Conservation (phyloP, 805 yeast genomes). For the Blastobotrys peoriensis region DNA sequence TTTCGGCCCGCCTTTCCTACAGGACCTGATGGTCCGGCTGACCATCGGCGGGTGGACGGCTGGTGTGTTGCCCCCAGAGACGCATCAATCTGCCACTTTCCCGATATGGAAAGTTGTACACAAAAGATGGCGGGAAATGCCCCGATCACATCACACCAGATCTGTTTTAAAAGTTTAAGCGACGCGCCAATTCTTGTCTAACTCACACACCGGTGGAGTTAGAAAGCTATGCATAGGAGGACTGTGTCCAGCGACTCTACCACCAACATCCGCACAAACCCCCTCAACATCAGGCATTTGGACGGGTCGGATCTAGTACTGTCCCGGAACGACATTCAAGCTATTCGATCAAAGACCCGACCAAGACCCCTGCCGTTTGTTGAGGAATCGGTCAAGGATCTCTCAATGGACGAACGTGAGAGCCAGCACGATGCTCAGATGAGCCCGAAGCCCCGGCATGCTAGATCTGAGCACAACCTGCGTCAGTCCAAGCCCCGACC, state of each 20-base stretch:
- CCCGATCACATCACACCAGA: not conserved
- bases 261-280: slow-evolving; percentile 27
- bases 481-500: not conserved
- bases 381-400: not conserved
- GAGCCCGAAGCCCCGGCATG: not conserved
- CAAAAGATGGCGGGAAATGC: not conserved
- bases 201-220: not conserved
- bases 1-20: too few relatives aligned
- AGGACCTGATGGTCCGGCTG: too few relatives aligned
- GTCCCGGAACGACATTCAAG: slow-evolving; percentile 4
- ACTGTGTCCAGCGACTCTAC: slow-evolving; percentile 22
- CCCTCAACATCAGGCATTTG: slow-evolving; percentile 28
- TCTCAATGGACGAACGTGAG: not conserved
- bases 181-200: not conserved
- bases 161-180: not conserved
- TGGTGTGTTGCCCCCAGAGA: too few relatives aligned
- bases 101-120: not conserved
- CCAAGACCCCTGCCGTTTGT: not conserved
- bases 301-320: slow-evolving; percentile 31
- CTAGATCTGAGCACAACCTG: not conserved
- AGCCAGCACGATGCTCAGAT: too few relatives aligned
- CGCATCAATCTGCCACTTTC: not conserved
- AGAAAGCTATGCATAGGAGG: slow-evolving; percentile 20
- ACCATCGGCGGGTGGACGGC: too few relatives aligned
- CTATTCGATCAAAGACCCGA: not conserved